A percentile compares a stretch with the other conserved stretches of the same genome.
Conservation (phyloP, 108 stramenopile species). For the Conticribra weissflogii region DNA sequence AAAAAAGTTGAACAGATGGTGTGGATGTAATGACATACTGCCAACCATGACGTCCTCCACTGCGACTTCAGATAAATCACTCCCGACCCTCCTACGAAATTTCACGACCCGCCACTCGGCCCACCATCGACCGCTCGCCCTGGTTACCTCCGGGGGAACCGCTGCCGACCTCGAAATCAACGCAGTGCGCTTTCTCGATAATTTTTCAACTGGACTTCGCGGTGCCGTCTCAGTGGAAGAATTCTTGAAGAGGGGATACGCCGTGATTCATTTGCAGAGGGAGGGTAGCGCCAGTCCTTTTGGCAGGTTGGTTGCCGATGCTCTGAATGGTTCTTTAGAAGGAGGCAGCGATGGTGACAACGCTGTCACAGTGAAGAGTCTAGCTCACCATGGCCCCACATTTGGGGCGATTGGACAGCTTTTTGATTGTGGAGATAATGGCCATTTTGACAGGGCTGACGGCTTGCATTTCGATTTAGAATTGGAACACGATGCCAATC, state of each 20-base stretch:
- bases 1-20: no score
- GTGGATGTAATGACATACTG: no score
- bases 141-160: conserved; percentile 91
- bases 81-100: conserved; percentile 35
- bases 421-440: conserved; percentile 59
- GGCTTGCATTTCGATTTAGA: conserved; percentile 42
- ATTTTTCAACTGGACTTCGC: conserved; percentile 94
- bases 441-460: conserved; percentile 51
- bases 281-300: conserved; percentile 78
- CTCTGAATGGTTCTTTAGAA: conserved; percentile 25
- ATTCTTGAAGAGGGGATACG: conserved; percentile 88
- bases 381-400: conserved; percentile 38
- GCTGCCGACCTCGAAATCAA: conserved; percentile 86
- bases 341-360: conserved; percentile 32
- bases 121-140: conserved; percentile 82
- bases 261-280: conserved; percentile 89
- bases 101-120: conserved; percentile 66
- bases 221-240: conserved; percentile 91
- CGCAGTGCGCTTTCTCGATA: conserved; percentile 92
- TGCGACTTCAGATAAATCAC: conserved; percentile 4
- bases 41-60: conserved; percentile 16
- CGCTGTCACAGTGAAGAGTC: no score
- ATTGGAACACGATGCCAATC: conserved; percentile 42
- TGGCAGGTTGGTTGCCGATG: conserved; percentile 66
- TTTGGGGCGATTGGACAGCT: conserved; percentile 60